Base-by-base conservation (phyloP, 2,329 filamentous ascomycete genomes). In the Aspergillus quadrilineatus region DNA sequence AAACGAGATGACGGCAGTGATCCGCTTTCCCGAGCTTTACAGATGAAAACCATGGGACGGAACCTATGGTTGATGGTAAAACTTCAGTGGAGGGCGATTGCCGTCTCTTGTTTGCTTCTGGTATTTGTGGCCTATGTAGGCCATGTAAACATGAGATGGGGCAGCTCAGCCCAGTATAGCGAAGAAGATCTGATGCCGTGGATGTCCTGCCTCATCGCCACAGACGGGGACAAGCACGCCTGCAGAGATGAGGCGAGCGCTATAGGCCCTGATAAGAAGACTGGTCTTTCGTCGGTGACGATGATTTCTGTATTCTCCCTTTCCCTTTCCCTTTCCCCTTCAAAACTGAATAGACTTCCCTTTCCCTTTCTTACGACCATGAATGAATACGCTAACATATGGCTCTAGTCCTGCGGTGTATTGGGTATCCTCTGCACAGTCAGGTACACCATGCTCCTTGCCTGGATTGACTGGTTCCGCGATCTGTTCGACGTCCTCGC, bases 61-160 rank as follows among this genome's bases (percentile, higher is more conserved):
- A 45, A 46, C 2, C 29, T 57, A 6, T 22, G 49, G 26, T 37
- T 32, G 5, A 57, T 57, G 5, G 22, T 57, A 2, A 28, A 53
- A 6, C 37, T 57, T 2, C 55, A 57, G n/a, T 57, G 55, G 55
- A 15, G 55, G 0, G 47, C 55, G 1, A 49, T 57, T 7, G 37
- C 34, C 6, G 49, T 57, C 6, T 49, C 44, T 2, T 36, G 36
- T 29, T n/a, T 57, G 17, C 12, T 57, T 7, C 8, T 57, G 8
- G 15, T 49, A 2, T 34, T 48, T 30, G 55, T 57, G 3, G 49
- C 32, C 4, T 57, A 43, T 22, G 43, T 53, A 4, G 55, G 28
- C 1, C 44, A 52, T 8, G 55, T 37, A 0, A 49, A 53, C 0
- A 12, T 57, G 4, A 29, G 39, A 7, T 53, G 22, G n/a, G 26